Conservation (phyloP, 331 rosid species). For the Stylosanthes scabra region DNA sequence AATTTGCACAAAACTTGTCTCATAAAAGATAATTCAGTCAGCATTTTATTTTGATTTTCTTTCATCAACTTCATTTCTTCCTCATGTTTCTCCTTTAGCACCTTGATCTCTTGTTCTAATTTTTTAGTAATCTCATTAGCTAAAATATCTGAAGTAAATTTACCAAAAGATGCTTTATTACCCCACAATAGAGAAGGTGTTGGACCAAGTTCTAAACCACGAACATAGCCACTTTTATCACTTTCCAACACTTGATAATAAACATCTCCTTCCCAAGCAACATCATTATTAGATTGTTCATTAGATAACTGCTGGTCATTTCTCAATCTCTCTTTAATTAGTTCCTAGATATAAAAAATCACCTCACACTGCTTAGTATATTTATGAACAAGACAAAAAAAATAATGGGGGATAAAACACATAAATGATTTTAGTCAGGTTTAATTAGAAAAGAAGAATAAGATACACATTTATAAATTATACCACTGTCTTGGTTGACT, state of each 20-base stretch:
- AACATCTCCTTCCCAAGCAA: conserved; percentile 27
- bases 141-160: neutral
- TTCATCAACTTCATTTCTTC: conserved; percentile 5
- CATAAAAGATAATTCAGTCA: neutral
- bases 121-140: neutral
- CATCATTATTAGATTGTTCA: neutral
- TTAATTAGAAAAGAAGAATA: too few relatives aligned
- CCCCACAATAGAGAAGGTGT: neutral
- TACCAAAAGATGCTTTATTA: neutral
- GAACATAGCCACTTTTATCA: neutral
- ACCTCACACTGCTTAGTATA: too few relatives aligned
- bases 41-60: neutral
- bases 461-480: neutral
- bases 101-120: neutral
- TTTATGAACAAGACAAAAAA: too few relatives aligned
- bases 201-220: conserved; percentile 14
- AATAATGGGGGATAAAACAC: too few relatives aligned
- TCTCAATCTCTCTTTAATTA: neutral
- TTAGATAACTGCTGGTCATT: neutral
- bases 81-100: neutral
- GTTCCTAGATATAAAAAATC: neutral
- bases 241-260: neutral
- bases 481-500: neutral
- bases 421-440: neutral
- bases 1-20: neutral